A percentile compares a stretch with the other conserved stretches of the same genome.
Evolutionary conservation across 306 rosid genomes (phyloP).

Genomic region (Sechiopsis laciniata): DNA sequence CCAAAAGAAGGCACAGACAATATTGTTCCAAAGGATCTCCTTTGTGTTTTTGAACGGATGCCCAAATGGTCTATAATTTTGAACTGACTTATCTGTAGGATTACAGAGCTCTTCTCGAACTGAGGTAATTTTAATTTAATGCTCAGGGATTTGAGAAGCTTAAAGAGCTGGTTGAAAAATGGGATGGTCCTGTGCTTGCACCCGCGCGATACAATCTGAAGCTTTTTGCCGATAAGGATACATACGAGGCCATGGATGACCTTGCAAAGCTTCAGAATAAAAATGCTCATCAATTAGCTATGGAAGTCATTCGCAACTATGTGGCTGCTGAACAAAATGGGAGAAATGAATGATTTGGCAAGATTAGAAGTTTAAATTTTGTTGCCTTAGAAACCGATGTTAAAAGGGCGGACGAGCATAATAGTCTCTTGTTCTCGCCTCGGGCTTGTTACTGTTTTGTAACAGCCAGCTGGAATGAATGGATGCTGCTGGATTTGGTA

Average conservation of each 20-base stretch:
- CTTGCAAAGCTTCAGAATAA: constrained; percentile 76
- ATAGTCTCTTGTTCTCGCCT: constrained; percentile 1
- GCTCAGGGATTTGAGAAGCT: constrained; percentile 85
- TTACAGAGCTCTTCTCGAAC: background rate
- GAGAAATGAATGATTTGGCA: constrained; percentile 44
- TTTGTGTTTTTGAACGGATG: no score
- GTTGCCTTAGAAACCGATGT: background rate
- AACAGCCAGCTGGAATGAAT: constrained; percentile 36
- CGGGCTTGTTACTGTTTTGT: constrained; percentile 41
- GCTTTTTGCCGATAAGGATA: constrained; percentile 83
- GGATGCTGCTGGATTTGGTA: constrained; percentile 15
- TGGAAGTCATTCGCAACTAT: constrained; percentile 78
- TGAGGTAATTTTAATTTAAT: background rate
- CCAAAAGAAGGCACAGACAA: no score
- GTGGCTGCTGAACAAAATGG: constrained; percentile 80
- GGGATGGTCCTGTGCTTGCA: constrained; percentile 73
- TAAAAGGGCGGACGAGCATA: no score
- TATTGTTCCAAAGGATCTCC: no score
- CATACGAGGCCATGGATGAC: constrained; percentile 65
- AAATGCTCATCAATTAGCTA: constrained; percentile 92
- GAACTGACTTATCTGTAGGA: no score
- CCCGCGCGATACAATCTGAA: constrained; percentile 63
- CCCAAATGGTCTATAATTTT: no score
- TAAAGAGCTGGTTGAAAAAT: constrained; percentile 61
- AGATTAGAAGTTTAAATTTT: constrained; percentile 19